A percentile compares a stretch with the other conserved stretches of the same genome.
phyloP scores from a whole-genome alignment of 2,329 filamentous ascomycete species.

The Fusarium sterilihyphosum region DNA sequence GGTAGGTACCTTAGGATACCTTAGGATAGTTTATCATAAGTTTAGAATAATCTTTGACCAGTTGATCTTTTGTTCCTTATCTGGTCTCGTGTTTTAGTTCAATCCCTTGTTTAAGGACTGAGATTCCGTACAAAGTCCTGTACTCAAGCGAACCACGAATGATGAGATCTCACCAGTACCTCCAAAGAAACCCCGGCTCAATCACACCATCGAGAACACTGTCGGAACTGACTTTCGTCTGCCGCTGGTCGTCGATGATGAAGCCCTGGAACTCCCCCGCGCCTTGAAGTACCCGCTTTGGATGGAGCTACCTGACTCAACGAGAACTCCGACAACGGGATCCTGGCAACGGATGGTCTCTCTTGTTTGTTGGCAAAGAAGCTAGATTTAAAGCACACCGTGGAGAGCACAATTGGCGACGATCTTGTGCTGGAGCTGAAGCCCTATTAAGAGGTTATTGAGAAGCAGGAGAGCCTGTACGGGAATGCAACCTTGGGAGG shows the following conservation, averaged over 20 bases:
- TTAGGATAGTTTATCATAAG: background rate
- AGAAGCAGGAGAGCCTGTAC: background rate
- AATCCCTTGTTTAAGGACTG: background rate
- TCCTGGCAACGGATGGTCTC: background rate
- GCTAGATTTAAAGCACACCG: too few species aligned
- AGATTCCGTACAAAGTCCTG: background rate
- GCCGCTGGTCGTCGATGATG: accelerated
- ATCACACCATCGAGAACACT: accelerated
- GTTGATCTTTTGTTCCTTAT: accelerated
- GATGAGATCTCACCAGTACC: background rate
- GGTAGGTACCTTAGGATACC: background rate
- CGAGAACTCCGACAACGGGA: background rate
- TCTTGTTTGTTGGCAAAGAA: too few species aligned
- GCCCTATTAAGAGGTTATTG: background rate
- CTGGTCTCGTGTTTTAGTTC: background rate
- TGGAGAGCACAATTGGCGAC: too few species aligned
- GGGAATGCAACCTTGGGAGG: background rate
- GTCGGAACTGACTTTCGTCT: accelerated
- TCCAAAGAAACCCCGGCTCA: background rate
- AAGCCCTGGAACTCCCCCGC: background rate
- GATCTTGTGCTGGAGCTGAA: too few species aligned
- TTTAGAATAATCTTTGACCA: accelerated
- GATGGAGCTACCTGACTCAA: background rate
- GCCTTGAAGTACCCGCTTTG: background rate
- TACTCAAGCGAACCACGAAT: background rate